These are phyloP conservation scores for Parachaetomium inaequale DNA, from an alignment of 495 filamentous ascomycete species.

Conservation along the genomic window DNA sequence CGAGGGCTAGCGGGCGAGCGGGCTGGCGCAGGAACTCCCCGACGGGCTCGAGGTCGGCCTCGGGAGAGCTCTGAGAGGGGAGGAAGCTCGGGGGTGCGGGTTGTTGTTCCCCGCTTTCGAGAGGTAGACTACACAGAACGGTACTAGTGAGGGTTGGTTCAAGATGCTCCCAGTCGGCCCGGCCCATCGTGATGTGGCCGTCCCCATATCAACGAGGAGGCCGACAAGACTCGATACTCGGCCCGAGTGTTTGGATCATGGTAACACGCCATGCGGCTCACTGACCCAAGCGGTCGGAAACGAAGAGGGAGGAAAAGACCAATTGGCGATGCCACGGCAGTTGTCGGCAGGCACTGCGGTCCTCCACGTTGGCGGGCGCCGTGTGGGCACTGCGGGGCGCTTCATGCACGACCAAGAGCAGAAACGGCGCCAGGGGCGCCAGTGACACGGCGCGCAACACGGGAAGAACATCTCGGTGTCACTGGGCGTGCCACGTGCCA, in stretches of 20 bases:
- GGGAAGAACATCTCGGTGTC: too few species aligned
- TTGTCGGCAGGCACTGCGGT: conserved; percentile 14
- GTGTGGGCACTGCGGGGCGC: neutral
- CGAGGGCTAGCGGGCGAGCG: too few species aligned
- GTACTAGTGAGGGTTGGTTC: neutral
- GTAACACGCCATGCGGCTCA: conserved; percentile 9
- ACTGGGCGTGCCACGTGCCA: too few species aligned
- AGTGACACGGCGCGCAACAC: too few species aligned
- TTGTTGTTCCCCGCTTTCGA: neutral
- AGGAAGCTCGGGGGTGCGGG: neutral
- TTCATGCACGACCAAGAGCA: neutral
- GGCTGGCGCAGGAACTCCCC: neutral
- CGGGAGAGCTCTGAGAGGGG: neutral
- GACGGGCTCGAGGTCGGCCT: neutral
- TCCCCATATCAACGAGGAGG: neutral
- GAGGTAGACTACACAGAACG: neutral
- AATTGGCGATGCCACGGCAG: conserved; percentile 22
- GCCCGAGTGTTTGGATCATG: neutral
- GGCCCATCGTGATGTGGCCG: neutral
- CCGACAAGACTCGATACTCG: neutral
- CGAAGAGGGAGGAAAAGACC: neutral
- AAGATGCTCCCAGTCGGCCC: neutral
- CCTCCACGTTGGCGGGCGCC: neutral
- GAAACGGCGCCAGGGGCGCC: too few species aligned
- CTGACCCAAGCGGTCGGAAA: conserved; percentile 20